Base-by-base conservation (phyloP, 2,329 filamentous ascomycete species). In the Paracoccidioides lutzii region DNA sequence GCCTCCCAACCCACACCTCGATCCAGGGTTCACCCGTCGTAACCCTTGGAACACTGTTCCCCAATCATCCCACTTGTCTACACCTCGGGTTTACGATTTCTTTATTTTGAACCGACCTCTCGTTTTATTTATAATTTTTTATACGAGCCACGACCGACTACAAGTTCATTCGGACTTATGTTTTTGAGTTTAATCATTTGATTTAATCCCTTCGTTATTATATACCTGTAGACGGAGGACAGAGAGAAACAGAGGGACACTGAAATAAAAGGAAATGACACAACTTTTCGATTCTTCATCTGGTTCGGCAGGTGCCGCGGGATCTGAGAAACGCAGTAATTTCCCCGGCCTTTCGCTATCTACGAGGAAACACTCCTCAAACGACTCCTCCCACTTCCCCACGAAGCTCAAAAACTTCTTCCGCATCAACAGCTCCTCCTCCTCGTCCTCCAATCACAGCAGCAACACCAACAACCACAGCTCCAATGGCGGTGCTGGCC, bases 381-480 rank as follows among this genome's bases (percentile, higher is more conserved):
- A 74, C 63, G 70, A 70, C 59, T 73, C 75, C 60, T 76, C 69
- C 61, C 79, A 82, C 64, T 73, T 82, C 57, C 80, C 80, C 42
- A 80, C 82, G 60, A 81, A 80, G 69, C 81, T 85, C 72, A 83
- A 81, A 73, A 84, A 83, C 67, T 84, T 85, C 70, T 85, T 85
- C 71, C 80, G 82, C 66, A 83, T 85, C 70, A 81, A 77, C 67
- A 61, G 59, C 50, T 61, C 59, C 28, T 59, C 59, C n/a, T 75
- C 71, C 55, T 71, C 72, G 60, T 76, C 58, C 38, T 64, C 59
- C 50, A 61, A 60, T 52, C 65, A 35, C 63, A 63, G 15, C 64
- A 70, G 55, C 62, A 66, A 15, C 41, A 37, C 51, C 37, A 45
- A 45, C 45, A 38, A 45, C 42, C 38, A 44, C 3, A 30, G 73